A percentile compares a stretch with the other conserved stretches of the same genome.
Conservation (phyloP, 2,329 filamentous ascomycete genomes). For the Lojkania enalia region DNA sequence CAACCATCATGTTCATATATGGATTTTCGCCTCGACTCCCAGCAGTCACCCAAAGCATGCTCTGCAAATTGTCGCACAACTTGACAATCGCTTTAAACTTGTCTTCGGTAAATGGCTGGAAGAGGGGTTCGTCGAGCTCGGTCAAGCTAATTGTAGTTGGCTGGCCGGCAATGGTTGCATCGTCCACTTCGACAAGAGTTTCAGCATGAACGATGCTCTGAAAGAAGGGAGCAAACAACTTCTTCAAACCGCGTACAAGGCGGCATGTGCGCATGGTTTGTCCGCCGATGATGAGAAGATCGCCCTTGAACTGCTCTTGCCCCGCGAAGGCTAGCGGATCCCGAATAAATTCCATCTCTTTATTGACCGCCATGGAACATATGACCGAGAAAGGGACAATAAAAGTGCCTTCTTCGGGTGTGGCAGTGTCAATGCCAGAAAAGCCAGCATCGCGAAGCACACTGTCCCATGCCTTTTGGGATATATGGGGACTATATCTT, state of each 20-base stretch:
- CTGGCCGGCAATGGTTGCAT: background rate
- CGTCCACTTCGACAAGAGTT: background rate
- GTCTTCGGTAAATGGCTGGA: background rate
- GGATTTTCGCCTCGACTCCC: slow-evolving; percentile 9
- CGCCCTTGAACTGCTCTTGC: background rate
- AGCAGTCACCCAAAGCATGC: slow-evolving; percentile 18
- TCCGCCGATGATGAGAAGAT: slow-evolving; percentile 9
- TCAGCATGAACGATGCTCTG: background rate
- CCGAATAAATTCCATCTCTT: background rate
- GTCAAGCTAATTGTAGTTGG: slow-evolving; percentile 2
- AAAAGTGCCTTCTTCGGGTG: background rate
- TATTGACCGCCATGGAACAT: too few relatives aligned
- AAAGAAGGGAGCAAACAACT: background rate
- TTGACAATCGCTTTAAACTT: slow-evolving; percentile 6
- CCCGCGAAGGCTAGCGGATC: too few relatives aligned
- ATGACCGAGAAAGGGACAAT: background rate
- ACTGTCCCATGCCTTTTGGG: slow-evolving; percentile 23
- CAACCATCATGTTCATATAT: slow-evolving; percentile 12
- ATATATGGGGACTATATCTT: background rate
- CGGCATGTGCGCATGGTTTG: background rate
- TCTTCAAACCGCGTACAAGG: background rate
- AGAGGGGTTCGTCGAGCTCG: slow-evolving; percentile 10
- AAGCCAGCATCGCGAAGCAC: slow-evolving; percentile 5
- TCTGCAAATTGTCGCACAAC: slow-evolving; percentile 1
- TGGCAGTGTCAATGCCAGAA: slow-evolving; percentile 9